A percentile compares a stretch with the other conserved stretches of the same genome.
These are phyloP conservation scores for Fusarium chuoi DNA, from an alignment of 2,329 filamentous ascomycete genomes.

Conservation along the genomic window DNA sequence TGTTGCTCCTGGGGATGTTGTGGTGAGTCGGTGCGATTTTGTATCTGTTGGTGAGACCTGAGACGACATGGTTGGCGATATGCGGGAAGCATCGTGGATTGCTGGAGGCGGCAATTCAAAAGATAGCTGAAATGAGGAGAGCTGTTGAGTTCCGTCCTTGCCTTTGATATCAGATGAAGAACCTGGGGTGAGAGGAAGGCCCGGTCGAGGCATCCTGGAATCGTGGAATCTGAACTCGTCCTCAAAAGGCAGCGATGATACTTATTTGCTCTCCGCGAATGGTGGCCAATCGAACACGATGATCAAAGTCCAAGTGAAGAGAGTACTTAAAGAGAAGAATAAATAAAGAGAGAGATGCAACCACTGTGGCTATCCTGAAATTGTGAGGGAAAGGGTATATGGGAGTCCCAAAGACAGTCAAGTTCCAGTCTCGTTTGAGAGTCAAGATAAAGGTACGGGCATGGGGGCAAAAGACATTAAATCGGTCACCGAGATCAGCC, in stretches of 20 bases:
- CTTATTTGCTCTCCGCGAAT: not conserved
- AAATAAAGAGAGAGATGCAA: not conserved
- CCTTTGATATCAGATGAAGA: conserved; percentile 83
- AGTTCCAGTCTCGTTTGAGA: conserved; percentile 22
- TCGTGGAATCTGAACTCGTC: not conserved
- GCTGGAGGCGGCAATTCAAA: conserved; percentile 84
- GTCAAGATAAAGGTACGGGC: conserved; percentile 1
- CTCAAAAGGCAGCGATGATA: not conserved
- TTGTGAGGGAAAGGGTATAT: conserved; percentile 1
- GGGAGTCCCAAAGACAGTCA: conserved; percentile 5
- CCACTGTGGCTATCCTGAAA: not conserved
- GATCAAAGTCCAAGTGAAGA: not conserved
- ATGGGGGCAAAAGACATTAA: conserved; percentile 30
- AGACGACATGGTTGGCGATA: conserved; percentile 52
- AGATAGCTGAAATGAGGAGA: conserved; percentile 70
- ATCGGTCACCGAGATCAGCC: conserved; percentile 15
- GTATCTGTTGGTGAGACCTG: conserved; percentile 43
- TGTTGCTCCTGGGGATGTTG: conserved; percentile 42
- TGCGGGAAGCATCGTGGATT: conserved; percentile 62
- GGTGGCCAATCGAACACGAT: not conserved
- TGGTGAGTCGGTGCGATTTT: conserved; percentile 46
- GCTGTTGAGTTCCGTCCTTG: conserved; percentile 72
- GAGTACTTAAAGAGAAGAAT: not conserved
- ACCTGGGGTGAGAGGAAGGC: conserved; percentile 76
- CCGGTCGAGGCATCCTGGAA: conserved; percentile 48